phyloP scores from a whole-genome alignment of 2,329 filamentous ascomycete genomes.

The Aspergillus hortae region DNA sequence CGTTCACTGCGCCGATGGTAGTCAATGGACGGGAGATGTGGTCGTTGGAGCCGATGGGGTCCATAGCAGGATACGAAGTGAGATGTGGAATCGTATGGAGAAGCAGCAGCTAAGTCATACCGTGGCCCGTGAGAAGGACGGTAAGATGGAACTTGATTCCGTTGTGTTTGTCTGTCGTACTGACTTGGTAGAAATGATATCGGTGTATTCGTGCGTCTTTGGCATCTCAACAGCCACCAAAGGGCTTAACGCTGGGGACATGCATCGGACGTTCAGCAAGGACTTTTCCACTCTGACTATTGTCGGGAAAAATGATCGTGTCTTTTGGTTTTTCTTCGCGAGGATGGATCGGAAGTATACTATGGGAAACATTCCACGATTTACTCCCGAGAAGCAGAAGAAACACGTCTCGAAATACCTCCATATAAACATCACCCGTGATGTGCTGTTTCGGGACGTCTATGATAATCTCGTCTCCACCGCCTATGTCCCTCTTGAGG shows the following conservation, averaged over 20 bases:
- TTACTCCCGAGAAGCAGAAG: slow-evolving; percentile 4
- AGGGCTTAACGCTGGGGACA: slow-evolving; percentile 10
- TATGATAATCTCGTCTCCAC: background rate
- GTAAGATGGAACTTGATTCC: background rate
- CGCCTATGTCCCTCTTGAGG: slow-evolving; percentile 16
- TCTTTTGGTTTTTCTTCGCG: slow-evolving; percentile 23
- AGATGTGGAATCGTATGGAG: slow-evolving; percentile 24
- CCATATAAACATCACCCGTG: background rate
- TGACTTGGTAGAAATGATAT: slow-evolving; percentile 2
- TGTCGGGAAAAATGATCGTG: slow-evolving; percentile 15
- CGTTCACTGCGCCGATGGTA: slow-evolving; percentile 33
- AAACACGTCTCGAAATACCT: background rate
- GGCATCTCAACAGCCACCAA: slow-evolving; percentile 19
- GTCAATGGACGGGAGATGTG: slow-evolving; percentile 32
- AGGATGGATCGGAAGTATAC: slow-evolving; percentile 17
- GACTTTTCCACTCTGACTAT: slow-evolving; percentile 13
- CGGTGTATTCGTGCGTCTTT: slow-evolving; percentile 26
- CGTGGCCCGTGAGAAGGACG: background rate
- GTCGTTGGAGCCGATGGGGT: slow-evolving; percentile 43
- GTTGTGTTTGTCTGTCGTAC: too few relatives aligned
- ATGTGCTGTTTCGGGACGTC: background rate
- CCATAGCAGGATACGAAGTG: slow-evolving; percentile 34
- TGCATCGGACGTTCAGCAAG: slow-evolving; percentile 9
- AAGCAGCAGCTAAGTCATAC: background rate
- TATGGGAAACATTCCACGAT: slow-evolving; percentile 7